Base-by-base conservation (phyloP, 768 basidiomycete genomes). In the Kwoniella botswanensis region DNA sequence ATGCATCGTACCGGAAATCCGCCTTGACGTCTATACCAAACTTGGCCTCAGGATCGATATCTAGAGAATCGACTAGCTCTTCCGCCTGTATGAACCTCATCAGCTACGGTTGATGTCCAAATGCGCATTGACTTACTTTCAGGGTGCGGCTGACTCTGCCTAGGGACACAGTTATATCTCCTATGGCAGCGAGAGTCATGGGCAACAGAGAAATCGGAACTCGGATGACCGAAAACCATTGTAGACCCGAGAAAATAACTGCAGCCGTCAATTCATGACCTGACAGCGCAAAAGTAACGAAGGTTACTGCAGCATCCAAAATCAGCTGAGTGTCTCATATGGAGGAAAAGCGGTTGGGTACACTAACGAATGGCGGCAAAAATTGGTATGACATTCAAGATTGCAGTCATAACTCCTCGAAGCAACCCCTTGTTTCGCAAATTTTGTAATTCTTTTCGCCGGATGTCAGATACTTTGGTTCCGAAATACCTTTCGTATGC, bases 271-370 rank as follows among this genome's bases (percentile, higher is more conserved):
- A 85, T 11, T 84, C 74, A 66, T 90, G 88, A 12, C 88, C 88
- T 29, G 84, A 87, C 18, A 90, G 80, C 1, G 86, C 85, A 75
- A 90, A 92, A 0, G 90, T 89, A 71, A 92, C 87, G 88, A 91
- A 80, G 0, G 82, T 75, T 44, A 82, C 79, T 60, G 26, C 26
- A 60, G 59, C 11, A 60, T 55, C 4, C 2, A 4, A 24, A 56
- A 2, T 22, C 13, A 35, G 26, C 26, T 26, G 2, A 26, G 26
- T 2, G 26, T 26, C 26, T 26, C 26, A 4, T 4, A 26, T 26
- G 26, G 3, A 26, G 26, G 26, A 2, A 26, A 26, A 26, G 24
- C 24, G 26, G 26, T 26, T 26, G 3, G n/a, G 7, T 13, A 26
- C 2, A 50, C 41, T 46, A 2, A 57, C 65, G 5, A 54, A 89